Percentiles rank a stretch among this genome's conserved stretches.
Conservation (phyloP, 805 yeast species). For the Saccharomycopsis fodiens region DNA sequence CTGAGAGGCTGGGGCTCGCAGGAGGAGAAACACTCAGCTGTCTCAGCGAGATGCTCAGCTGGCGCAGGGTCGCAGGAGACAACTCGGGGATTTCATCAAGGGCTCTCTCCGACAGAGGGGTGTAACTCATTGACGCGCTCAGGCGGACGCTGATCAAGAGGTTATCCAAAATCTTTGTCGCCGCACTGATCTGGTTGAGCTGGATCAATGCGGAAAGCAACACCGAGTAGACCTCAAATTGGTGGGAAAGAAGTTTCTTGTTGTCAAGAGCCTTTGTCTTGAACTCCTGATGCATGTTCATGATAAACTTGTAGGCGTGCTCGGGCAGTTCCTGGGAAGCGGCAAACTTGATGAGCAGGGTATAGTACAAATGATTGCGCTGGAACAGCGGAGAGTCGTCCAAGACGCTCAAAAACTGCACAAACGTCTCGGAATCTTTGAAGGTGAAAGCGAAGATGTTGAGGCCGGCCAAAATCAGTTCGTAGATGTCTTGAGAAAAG, state of each 20-base stretch:
- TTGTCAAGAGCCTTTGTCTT: conserved; percentile 4
- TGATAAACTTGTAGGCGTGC: conserved; percentile 6
- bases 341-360: conserved; percentile 15
- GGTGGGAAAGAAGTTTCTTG: conserved; percentile 5
- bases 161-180: conserved; percentile 19
- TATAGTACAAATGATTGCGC: conserved; percentile 16
- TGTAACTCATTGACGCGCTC: neutral
- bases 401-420: conserved; percentile 12
- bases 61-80: neutral
- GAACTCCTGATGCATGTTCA: conserved; percentile 13
- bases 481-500: conserved; percentile 14
- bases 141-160: conserved; percentile 3
- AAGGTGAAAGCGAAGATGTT: conserved; percentile 15
- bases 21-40: neutral
- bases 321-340: neutral
- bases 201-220: conserved; percentile 16
- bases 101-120: neutral
- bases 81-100: neutral
- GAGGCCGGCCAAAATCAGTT: conserved; percentile 14
- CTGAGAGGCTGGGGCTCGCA: neutral
- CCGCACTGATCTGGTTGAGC: conserved; percentile 9
- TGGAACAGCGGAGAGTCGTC: conserved; percentile 2
- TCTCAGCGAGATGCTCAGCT: neutral
- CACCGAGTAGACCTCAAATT: conserved; percentile 17
- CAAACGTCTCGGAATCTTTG: conserved; percentile 6